Evolutionary conservation across 129 eudicot species (phyloP).

Genomic region (Flaveria trinervia): DNA sequence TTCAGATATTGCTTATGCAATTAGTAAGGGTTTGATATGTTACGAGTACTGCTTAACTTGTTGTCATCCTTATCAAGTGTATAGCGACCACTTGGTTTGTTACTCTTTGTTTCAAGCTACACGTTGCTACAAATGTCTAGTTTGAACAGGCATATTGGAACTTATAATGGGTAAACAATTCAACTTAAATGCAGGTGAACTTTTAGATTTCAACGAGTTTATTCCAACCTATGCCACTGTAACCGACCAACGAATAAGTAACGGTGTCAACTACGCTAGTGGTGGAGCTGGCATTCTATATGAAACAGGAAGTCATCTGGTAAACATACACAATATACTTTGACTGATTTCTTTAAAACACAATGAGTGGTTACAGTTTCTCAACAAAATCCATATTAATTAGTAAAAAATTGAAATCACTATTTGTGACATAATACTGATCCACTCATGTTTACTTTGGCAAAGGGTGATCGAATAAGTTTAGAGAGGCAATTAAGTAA

Average conservation of each 20-base stretch:
- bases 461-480: slow-evolving; percentile 39
- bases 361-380: background rate
- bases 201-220: slow-evolving; percentile 26
- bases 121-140: too few species aligned
- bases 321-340: slow-evolving; percentile 3
- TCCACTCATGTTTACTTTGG: background rate
- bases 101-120: too few species aligned
- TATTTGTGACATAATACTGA: background rate
- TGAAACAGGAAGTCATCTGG: slow-evolving; percentile 38
- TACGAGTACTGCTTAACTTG: too few species aligned
- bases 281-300: slow-evolving; percentile 41
- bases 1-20: too few species aligned
- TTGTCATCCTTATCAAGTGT: too few species aligned
- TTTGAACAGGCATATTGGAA: too few species aligned
- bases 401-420: background rate
- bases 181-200: slow-evolving; percentile 27
- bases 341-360: background rate
- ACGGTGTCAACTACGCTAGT: slow-evolving; percentile 44
- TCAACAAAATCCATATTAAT: background rate
- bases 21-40: too few species aligned
- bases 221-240: slow-evolving; percentile 31
- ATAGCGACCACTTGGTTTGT: too few species aligned
- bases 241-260: slow-evolving; percentile 24
- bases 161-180: too few species aligned
- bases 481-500: slow-evolving; percentile 29